Base-by-base conservation (phyloP, 129 eudicot species). In the Artemisia tridentata region DNA sequence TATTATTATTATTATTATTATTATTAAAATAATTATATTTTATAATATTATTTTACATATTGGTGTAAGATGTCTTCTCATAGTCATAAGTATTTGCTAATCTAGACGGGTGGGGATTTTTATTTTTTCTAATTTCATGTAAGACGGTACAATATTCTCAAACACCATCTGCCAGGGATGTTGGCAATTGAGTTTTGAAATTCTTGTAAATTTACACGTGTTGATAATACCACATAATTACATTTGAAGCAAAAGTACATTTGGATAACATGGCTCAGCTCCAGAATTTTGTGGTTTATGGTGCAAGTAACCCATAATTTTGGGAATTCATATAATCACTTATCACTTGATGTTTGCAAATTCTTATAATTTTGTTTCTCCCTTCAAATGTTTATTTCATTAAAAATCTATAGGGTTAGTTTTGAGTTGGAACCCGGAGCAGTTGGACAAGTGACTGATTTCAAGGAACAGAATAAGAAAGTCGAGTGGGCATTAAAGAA, bases 381-480 rank as follows among this genome's bases (percentile, higher is more conserved):
- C 25, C 34, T 27, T 54, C 45, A 61, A 50, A 60, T 69, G 49
- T n/a, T 55, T 13, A 59, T 31, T 61, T 69, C 16, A 2, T 20
- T 61, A 29, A 41, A 43, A 17, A 12, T 62, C 64, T 80, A 46
- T 79, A 92, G 98, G 76, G 98, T 86, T 48, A 92, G 96, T 80
- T 92, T 88, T 78, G 98, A 88, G 76, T 60, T 92, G 91, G 98
- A 92, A 84, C 79, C 89, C 8, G 96, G 96, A 54, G 87, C 90
- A 56, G 89, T 81, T 84, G 98, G 98, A 72, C 98, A 88, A 69
- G 77, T 73, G 66, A 88, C 91, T 25, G 96, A 88, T 83, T 92
- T 92, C 79, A 92, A 88, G 72, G 98, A 92, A 72, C 79, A 96
- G 6, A 87, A 84, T 68, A 92, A 80, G 85, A 92, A 79, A 79